Percentiles rank a stretch among this genome's conserved stretches.
Evolutionary conservation across 2,329 filamentous ascomycete genomes (phyloP).

Genomic region (Pyricularia grisea): DNA sequence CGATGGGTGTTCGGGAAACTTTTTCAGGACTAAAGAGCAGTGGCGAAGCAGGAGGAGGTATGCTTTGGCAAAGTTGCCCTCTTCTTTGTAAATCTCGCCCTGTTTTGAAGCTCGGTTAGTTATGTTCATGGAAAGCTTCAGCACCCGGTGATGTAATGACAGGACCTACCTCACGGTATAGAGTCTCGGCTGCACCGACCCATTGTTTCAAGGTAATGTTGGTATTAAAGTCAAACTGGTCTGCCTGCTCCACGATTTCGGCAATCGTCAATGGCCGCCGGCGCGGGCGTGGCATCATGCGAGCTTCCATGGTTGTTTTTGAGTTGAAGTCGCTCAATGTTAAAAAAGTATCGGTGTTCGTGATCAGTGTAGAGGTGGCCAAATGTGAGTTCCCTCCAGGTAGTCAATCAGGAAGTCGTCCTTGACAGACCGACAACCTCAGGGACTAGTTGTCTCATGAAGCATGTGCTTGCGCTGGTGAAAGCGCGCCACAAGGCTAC

Average conservation of each 20-base stretch:
- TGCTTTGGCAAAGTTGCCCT: conserved; percentile 78
- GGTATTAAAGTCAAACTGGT: conserved; percentile 72
- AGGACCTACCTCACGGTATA: conserved; percentile 67
- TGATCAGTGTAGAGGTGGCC: not conserved
- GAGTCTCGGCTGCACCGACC: conserved; percentile 68
- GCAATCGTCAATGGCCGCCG: conserved; percentile 58
- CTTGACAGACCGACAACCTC: not conserved
- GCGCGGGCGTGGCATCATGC: not conserved
- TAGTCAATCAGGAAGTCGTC: not conserved
- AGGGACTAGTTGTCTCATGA: not conserved
- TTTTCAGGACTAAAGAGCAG: conserved; percentile 70
- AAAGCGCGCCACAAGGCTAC: not conserved
- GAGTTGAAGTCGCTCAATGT: not conserved
- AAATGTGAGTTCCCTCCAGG: not conserved
- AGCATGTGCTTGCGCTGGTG: not conserved
- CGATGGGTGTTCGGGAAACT: conserved; percentile 68
- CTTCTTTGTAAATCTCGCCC: conserved; percentile 76
- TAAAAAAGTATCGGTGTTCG: not conserved
- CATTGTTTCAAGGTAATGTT: conserved; percentile 71
- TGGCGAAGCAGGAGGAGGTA: conserved; percentile 90
- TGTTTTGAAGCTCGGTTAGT: conserved; percentile 24
- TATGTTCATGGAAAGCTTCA: not conserved
- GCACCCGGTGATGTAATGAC: not conserved
- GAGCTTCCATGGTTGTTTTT: not conserved
- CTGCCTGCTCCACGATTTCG: conserved; percentile 67